A percentile compares a stretch with the other conserved stretches of the same genome.
Evolutionary conservation across 768 basidiomycete species (phyloP).

Genomic region (Phylloporus arenicola): DNA sequence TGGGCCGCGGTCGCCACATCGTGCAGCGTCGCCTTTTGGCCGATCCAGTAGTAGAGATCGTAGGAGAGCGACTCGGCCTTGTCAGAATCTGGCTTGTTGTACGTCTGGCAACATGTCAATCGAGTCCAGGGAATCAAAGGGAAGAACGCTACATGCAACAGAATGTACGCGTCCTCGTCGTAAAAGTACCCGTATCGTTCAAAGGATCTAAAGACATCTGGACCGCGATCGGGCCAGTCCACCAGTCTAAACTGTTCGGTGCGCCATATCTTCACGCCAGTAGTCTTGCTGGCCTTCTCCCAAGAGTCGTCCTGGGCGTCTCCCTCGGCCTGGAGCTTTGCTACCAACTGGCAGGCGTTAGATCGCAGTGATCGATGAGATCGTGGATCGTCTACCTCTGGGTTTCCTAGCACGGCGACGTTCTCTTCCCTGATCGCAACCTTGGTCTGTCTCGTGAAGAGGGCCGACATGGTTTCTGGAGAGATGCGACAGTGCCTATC

Average conservation of each 20-base stretch:
- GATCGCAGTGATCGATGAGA: neutral
- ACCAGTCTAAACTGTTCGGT: constrained; percentile 53
- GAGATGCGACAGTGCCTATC: neutral
- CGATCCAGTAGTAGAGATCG: constrained; percentile 64
- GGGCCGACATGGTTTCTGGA: constrained; percentile 5
- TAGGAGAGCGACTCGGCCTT: constrained; percentile 36
- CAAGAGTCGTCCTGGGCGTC: constrained; percentile 45
- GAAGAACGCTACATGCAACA: constrained; percentile 45
- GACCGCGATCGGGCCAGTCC: constrained; percentile 8
- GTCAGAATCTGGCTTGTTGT: constrained; percentile 47
- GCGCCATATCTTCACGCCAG: constrained; percentile 52
- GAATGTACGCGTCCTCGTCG: constrained; percentile 60
- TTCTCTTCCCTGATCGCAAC: constrained; percentile 59
- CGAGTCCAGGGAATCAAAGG: neutral
- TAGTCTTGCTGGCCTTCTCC: constrained; percentile 39
- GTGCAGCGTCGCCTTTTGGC: constrained; percentile 53
- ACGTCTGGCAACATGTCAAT: constrained; percentile 39
- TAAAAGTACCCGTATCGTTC: constrained; percentile 53
- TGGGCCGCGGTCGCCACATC: constrained; percentile 60
- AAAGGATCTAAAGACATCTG: neutral
- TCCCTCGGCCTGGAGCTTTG: constrained; percentile 45
- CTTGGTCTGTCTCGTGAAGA: constrained; percentile 6
- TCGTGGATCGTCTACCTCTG: constrained; percentile 39
- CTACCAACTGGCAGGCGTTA: constrained; percentile 33
- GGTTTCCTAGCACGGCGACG: constrained; percentile 52